Conservation (phyloP, 768 basidiomycete genomes). For the Leccinellum luteum region DNA sequence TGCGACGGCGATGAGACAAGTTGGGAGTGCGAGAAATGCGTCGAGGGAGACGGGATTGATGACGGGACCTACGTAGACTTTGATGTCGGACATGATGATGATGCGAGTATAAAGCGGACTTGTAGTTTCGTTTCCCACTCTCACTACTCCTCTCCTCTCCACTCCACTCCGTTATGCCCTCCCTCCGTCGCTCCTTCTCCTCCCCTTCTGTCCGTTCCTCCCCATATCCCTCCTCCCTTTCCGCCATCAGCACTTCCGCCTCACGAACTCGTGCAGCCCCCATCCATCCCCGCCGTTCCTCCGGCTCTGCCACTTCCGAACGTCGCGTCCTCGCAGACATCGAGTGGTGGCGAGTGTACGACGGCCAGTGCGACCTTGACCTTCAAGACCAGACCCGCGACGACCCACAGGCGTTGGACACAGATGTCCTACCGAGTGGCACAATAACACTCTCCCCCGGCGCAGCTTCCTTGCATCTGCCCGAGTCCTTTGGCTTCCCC, state of each 20-base stretch:
- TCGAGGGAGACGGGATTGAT: constrained; percentile 50
- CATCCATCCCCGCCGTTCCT: constrained; percentile 52
- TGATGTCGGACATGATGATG: constrained; percentile 12
- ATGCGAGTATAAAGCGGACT: constrained; percentile 47
- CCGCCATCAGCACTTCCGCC: constrained; percentile 32
- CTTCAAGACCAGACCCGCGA: constrained; percentile 31
- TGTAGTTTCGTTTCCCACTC: constrained; percentile 30
- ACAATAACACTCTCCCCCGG: constrained; percentile 36
- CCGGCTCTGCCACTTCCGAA: constrained; percentile 60
- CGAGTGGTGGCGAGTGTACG: constrained; percentile 83
- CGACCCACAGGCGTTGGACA: constrained; percentile 10
- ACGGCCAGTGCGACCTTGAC: constrained; percentile 53
- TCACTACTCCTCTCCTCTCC: constrained; percentile 8
- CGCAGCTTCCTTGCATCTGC: constrained; percentile 28
- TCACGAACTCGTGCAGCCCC: constrained; percentile 39
- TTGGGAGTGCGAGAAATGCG: constrained; percentile 44
- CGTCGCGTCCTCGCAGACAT: constrained; percentile 82
- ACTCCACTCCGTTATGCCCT: constrained; percentile 52
- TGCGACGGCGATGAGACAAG: constrained; percentile 54
- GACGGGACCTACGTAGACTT: constrained; percentile 55
- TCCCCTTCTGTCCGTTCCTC: constrained; percentile 66
- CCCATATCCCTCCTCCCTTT: constrained; percentile 55
- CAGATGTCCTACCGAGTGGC: constrained; percentile 19
- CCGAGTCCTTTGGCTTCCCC: constrained; percentile 8
- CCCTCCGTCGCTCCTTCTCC: constrained; percentile 76